Evolutionary conservation across 2,329 filamentous ascomycete genomes (phyloP).

Genomic region (Botrytis byssoidea): DNA sequence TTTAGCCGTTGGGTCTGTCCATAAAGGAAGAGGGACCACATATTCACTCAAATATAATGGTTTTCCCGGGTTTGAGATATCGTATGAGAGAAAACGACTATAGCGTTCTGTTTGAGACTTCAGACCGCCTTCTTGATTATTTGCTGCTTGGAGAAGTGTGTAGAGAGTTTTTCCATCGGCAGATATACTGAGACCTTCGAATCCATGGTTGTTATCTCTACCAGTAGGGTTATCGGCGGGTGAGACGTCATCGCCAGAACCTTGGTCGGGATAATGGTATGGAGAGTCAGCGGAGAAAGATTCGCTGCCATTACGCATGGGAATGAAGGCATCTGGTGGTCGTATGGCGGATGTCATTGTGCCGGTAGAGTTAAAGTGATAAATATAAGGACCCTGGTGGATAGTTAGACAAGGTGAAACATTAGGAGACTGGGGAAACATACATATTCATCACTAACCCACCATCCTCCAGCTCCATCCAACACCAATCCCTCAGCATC

Average conservation of each 20-base stretch:
- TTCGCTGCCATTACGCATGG: constrained; percentile 58
- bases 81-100: constrained; percentile 63
- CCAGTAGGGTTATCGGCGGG: constrained; percentile 60
- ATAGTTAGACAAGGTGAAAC: background rate
- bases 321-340: constrained; percentile 63
- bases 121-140: constrained; percentile 60
- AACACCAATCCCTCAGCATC: constrained; percentile 68
- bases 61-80: constrained; percentile 47
- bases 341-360: constrained; percentile 62
- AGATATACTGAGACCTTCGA: constrained; percentile 66
- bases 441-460: constrained; percentile 61
- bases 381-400: constrained; percentile 59
- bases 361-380: constrained; percentile 59
- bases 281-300: constrained; percentile 65
- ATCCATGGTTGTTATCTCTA: constrained; percentile 71
- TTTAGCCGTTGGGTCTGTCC: constrained; percentile 46
- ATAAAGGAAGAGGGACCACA: constrained; percentile 63
- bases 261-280: constrained; percentile 52
- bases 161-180: constrained; percentile 63
- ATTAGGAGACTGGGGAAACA: background rate
- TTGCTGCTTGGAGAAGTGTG: constrained; percentile 63
- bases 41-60: constrained; percentile 59
- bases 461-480: constrained; percentile 59
- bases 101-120: constrained; percentile 55
- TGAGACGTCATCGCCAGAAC: constrained; percentile 44